Evolutionary conservation across 1,284 basidiomycete species (phyloP).

Genomic region (Tilletia horrida): DNA sequence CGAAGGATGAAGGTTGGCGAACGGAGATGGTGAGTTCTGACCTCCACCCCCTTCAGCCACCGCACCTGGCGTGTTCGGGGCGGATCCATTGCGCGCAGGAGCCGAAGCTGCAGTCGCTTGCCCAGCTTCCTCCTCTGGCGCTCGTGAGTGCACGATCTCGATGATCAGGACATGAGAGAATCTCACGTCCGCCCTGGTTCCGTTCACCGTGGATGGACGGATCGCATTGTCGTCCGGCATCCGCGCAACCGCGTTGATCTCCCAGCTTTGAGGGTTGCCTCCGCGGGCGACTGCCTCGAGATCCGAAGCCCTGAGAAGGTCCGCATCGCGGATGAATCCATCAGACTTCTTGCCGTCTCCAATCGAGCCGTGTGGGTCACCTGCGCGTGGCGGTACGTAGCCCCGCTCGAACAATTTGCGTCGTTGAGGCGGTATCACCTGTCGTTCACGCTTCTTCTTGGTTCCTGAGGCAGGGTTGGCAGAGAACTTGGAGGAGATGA

Average conservation of each 20-base stretch:
- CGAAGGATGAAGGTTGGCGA: not conserved
- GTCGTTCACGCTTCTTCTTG: slow-evolving; percentile 21
- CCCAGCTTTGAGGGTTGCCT: slow-evolving; percentile 31
- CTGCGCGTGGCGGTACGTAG: slow-evolving; percentile 44
- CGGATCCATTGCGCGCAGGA: not conserved
- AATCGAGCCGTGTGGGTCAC: slow-evolving; percentile 33
- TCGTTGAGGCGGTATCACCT: slow-evolving; percentile 45
- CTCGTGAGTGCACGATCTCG: slow-evolving; percentile 49
- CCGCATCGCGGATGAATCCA: slow-evolving; percentile 42
- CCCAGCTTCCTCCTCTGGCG: slow-evolving; percentile 22
- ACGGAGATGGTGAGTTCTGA: not conserved
- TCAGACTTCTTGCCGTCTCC: slow-evolving; percentile 46
- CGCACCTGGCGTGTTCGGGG: slow-evolving; percentile 26
- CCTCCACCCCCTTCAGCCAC: slow-evolving; percentile 6
- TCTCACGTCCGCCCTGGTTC: slow-evolving; percentile 42
- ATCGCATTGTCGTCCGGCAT: slow-evolving; percentile 54
- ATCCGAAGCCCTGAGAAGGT: slow-evolving; percentile 17
- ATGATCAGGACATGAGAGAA: slow-evolving; percentile 51
- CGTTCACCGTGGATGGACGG: slow-evolving; percentile 45
- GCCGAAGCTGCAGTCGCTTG: not conserved
- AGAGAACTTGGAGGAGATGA: slow-evolving; percentile 38
- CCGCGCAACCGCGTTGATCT: slow-evolving; percentile 50
- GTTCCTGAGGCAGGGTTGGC: not conserved
- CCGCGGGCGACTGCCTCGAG: slow-evolving; percentile 1
- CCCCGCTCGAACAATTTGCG: slow-evolving; percentile 53